Evolutionary conservation across 2,329 filamentous ascomycete species (phyloP), one percentile per base, ranked within the genome.

Genomic region (Diaporthe sp.): DNA sequence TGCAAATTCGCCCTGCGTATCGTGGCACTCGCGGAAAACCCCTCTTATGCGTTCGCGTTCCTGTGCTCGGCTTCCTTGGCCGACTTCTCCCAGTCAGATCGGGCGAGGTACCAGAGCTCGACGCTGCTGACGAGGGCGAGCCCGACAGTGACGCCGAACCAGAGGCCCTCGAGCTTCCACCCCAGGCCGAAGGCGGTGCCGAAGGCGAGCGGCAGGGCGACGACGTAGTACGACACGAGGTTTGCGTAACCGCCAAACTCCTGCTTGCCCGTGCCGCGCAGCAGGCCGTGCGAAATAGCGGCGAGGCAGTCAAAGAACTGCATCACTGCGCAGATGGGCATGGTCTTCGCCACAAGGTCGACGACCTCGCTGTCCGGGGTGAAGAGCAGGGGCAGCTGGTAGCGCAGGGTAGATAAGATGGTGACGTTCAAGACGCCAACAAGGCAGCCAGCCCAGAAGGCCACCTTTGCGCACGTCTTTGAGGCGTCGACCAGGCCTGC

Each of bases 171-270:
- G 51, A 98, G 86, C 62, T 92, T 91, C 95, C 94, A 97, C 28
- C 88, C 88, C 4, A 96, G 85, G 0, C 92, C 93, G 82, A 98
- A 98, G 0, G 92, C 94, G 0, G 94, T 91, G 6, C 90, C 91
- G 78, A 98, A 93, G 53, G 93, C 95, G 46, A 98, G 91, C 0
- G 97, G 96, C 84, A 98, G 88, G 0, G 95, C 96, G 37, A 98
- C 89, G 25, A 90, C 86, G 83, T 98, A 99, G 85, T 98, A 98
- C 31, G 93, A 93, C 68, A 95, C 91, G 3, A 98, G 85, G 80
- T 97, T 97, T 10, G 96, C 92, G 79, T 96, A 98, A 0, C 96
- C 96, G 17, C 96, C 96, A 74, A 98, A 92, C 78, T 95, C 92
- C 84, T 98, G 96, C 75, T 94, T 91, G 3, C 97, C 97, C 22